Evolutionary conservation across 1,284 basidiomycete genomes (phyloP).

Genomic region (Hortiboletus rubellus): DNA sequence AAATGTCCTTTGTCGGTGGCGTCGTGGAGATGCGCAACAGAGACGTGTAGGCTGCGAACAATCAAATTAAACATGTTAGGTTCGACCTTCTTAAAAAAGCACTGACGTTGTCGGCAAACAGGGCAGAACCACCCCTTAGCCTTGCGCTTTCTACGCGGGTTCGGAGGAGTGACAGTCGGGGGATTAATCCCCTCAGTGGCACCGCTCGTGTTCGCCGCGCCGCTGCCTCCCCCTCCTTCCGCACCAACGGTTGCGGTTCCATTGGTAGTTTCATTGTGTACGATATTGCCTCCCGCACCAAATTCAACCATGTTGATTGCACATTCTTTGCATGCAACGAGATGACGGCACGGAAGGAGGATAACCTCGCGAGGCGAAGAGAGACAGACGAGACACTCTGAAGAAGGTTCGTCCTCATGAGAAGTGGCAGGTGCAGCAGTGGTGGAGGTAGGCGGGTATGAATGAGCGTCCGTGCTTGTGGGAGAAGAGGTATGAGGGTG

Average conservation of each 20-base stretch:
- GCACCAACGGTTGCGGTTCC: slow-evolving; percentile 1
- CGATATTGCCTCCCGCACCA: slow-evolving; percentile 84
- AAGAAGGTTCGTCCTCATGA: slow-evolving; percentile 72
- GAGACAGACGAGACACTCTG: slow-evolving; percentile 87
- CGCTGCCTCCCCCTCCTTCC: slow-evolving; percentile 21
- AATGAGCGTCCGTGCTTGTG: slow-evolving; percentile 42
- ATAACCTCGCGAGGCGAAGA: slow-evolving; percentile 86
- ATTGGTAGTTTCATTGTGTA: slow-evolving; percentile 53
- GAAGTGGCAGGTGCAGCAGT: slow-evolving; percentile 25
- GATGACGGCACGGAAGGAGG: slow-evolving; percentile 84
- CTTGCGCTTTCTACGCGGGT: slow-evolving; percentile 76
- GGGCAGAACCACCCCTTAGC: slow-evolving; percentile 96
- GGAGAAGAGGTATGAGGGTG: slow-evolving; percentile 43
- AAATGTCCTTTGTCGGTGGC: slow-evolving; percentile 52
- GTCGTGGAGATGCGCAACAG: slow-evolving; percentile 79
- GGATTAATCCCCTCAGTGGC: slow-evolving; percentile 23
- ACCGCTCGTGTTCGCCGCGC: slow-evolving; percentile 21
- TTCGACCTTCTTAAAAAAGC: background rate
- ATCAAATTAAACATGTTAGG: background rate
- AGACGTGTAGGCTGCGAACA: slow-evolving; percentile 76
- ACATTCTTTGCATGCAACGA: slow-evolving; percentile 90
- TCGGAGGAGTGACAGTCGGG: slow-evolving; percentile 31
- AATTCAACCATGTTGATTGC: slow-evolving; percentile 94
- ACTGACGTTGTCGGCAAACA: slow-evolving; percentile 84
- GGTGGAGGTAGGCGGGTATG: slow-evolving; percentile 52